A percentile compares a stretch with the other conserved stretches of the same genome.
Conservation (phyloP, 2,329 filamentous ascomycete species). For the Coniochaeta prunicola region DNA sequence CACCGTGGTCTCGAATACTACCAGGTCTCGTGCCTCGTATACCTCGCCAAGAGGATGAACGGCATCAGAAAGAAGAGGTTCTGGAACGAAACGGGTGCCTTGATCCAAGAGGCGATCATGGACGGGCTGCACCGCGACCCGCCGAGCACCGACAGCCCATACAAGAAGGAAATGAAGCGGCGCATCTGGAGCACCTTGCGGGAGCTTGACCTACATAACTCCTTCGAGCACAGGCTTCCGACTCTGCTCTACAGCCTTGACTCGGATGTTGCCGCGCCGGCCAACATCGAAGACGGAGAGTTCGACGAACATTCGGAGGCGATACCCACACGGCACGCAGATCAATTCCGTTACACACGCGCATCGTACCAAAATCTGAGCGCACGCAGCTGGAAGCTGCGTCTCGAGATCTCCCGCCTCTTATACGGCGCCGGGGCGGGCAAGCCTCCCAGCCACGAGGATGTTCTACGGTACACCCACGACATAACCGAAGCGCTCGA, state of each 20-base stretch:
- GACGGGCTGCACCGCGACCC: slow-evolving; percentile 15
- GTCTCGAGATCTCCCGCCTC: slow-evolving; percentile 14
- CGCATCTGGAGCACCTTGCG: slow-evolving; percentile 16
- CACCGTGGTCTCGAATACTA: slow-evolving; percentile 13
- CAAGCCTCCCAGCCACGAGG: slow-evolving; percentile 9
- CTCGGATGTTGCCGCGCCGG: slow-evolving; percentile 10
- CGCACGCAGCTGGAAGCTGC: slow-evolving; percentile 11
- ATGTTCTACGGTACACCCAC: slow-evolving; percentile 16
- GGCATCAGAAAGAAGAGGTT: slow-evolving; percentile 16
- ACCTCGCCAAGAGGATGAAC: slow-evolving; percentile 17
- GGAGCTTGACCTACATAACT: slow-evolving; percentile 18
- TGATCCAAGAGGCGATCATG: slow-evolving; percentile 17
- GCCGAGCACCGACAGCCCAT: slow-evolving; percentile 7
- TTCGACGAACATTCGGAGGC: slow-evolving; percentile 11
- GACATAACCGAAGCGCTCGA: slow-evolving; percentile 13
- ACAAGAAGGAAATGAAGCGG: slow-evolving; percentile 15
- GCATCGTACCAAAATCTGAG: slow-evolving; percentile 16
- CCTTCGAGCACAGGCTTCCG: slow-evolving; percentile 13
- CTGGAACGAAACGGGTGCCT: slow-evolving; percentile 17
- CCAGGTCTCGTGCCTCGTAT: slow-evolving; percentile 18
- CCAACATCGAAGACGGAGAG: slow-evolving; percentile 16
- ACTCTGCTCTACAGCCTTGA: slow-evolving; percentile 14
- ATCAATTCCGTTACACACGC: slow-evolving; percentile 12
- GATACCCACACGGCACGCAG: slow-evolving; percentile 6
- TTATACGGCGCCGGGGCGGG: slow-evolving; percentile 5